Base-by-base conservation (phyloP, 495 filamentous ascomycete species). In the Opeltia flavorubescens region DNA sequence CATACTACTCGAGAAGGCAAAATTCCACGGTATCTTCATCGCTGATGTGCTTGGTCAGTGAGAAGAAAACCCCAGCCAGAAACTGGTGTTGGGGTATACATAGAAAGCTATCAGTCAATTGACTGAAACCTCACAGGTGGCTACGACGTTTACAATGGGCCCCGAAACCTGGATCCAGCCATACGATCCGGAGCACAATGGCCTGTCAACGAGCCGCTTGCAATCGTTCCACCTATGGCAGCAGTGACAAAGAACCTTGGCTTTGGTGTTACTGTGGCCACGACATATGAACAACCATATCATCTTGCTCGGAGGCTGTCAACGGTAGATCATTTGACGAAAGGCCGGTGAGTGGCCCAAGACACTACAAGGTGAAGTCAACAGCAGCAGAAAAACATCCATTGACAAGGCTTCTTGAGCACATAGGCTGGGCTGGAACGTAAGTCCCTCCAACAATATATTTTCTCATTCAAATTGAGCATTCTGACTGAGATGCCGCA, bases 261-360 rank as follows among this genome's bases (percentile, higher is more conserved):
- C 0, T 69, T 79, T 30, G 72, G 84, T 11, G 77, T 86, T 3
- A 84, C 87, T 21, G 63, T 78, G n/a, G 72, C 76, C 3, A 82
- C 67, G 5, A 83, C 77, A 15, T 84, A 82, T 50, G 81, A 83
- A 56, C 74, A 77, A 51, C 80, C 81, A 0, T 85, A 80, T 57
- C 78, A 81, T 53, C 66, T 85, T 13, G 80, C 80, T 0, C 63
- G 79, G 15, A 64, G 80, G 18, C 56, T 85, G 21, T 76, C 75
- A 0, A 85, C 80, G 0, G 61, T 82, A 3, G 81, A 85, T 49
- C 80, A 83, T 59, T 65, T 85, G 11, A 75, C 74, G 3, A 78
- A 77, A 52, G 80, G 79, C 46, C 68, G 77, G 63, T 53, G 21
- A 53, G 50, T n/a, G n/a, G n/a, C n/a, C n/a, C n/a, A n/a, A n/a